These are phyloP conservation scores for Globisporangium polare DNA, from an alignment of 352 stramenopile genomes.

Conservation along the genomic window DNA sequence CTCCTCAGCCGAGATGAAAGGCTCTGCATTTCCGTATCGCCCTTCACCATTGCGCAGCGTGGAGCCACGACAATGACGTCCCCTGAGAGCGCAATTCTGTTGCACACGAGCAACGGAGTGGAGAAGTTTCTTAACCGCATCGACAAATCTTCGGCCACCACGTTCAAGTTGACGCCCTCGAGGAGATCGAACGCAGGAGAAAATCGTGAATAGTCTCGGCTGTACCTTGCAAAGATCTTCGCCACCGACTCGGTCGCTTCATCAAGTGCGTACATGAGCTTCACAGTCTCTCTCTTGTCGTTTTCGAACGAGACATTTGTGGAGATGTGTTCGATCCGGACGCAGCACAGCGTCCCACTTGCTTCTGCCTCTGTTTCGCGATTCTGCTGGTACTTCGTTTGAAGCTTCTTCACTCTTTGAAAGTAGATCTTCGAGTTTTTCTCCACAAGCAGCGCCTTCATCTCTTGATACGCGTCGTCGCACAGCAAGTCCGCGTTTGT, in stretches of 20 bases:
- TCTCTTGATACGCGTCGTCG: constrained; percentile 34
- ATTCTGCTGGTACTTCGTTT: constrained; percentile 9
- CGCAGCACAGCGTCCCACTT: constrained; percentile 22
- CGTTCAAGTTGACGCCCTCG: constrained; percentile 24
- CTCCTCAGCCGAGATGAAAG: constrained; percentile 28
- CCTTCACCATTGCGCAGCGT: constrained; percentile 3
- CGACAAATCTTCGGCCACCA: constrained; percentile 25
- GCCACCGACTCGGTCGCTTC: constrained; percentile 34
- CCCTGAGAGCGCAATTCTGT: constrained; percentile 27
- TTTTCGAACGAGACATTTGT: constrained; percentile 39
- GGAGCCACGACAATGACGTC: constrained; percentile 31
- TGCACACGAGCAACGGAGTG: constrained; percentile 41
- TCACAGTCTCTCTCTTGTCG: constrained; percentile 23
- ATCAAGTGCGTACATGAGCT: constrained; percentile 38
- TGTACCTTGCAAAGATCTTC: constrained; percentile 18
- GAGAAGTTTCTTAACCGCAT: constrained; percentile 47
- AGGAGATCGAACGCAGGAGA: constrained; percentile 29
- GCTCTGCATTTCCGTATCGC: constrained; percentile 10
- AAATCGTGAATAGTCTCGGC: constrained; percentile 19
- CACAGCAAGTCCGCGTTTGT: constrained; percentile 45
- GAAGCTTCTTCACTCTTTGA: constrained; percentile 46
- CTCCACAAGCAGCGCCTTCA: constrained; percentile 43
- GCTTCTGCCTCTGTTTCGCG: constrained; percentile 10
- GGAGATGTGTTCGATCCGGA: constrained; percentile 28
- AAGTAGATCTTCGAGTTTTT: constrained; percentile 62